Conservation (phyloP, 2,329 filamentous ascomycete genomes). For the Epichloe brachyelytri region DNA sequence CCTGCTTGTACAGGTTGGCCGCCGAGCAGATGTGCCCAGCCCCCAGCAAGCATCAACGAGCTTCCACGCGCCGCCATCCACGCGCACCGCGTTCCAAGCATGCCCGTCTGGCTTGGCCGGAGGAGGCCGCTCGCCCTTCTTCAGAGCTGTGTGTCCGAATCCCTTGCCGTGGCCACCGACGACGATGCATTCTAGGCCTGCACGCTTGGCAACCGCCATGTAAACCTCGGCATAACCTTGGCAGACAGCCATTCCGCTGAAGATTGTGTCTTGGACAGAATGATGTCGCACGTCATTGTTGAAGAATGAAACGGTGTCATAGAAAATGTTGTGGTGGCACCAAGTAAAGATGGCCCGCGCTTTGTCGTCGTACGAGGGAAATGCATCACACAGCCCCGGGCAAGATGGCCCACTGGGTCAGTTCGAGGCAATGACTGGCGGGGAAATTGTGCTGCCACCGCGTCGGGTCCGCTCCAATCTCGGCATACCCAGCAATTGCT, state of each 20-base stretch:
- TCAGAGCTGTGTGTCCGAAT: slow-evolving; percentile 53
- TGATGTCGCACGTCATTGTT: slow-evolving; percentile 51
- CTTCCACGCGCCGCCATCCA: slow-evolving; percentile 84
- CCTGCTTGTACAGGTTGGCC: slow-evolving; percentile 47
- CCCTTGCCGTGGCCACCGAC: slow-evolving; percentile 78
- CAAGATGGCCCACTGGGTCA: slow-evolving; percentile 60
- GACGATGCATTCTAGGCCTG: slow-evolving; percentile 65
- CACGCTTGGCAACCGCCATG: slow-evolving; percentile 61
- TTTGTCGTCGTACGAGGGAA: slow-evolving; percentile 76
- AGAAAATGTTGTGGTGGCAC: slow-evolving; percentile 87
- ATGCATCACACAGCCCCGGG: slow-evolving; percentile 64
- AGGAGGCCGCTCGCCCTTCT: slow-evolving; percentile 52
- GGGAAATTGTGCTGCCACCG: slow-evolving; percentile 65
- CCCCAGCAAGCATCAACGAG: slow-evolving; percentile 90
- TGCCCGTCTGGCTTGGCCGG: slow-evolving; percentile 51
- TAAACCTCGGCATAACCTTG: slow-evolving; percentile 83
- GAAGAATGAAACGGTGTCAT: slow-evolving; percentile 73
- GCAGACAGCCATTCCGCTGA: slow-evolving; percentile 73
- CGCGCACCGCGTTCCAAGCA: slow-evolving; percentile 86
- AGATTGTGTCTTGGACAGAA: slow-evolving; percentile 60
- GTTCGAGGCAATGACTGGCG: slow-evolving; percentile 52
- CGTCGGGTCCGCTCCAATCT: slow-evolving; percentile 75
- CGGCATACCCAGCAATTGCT: slow-evolving; percentile 65
- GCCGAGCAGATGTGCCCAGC: slow-evolving; percentile 52
- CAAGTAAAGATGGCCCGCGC: slow-evolving; percentile 87